phyloP scores from a whole-genome alignment of 305 asterid species.

The Fraxinus albicans region DNA sequence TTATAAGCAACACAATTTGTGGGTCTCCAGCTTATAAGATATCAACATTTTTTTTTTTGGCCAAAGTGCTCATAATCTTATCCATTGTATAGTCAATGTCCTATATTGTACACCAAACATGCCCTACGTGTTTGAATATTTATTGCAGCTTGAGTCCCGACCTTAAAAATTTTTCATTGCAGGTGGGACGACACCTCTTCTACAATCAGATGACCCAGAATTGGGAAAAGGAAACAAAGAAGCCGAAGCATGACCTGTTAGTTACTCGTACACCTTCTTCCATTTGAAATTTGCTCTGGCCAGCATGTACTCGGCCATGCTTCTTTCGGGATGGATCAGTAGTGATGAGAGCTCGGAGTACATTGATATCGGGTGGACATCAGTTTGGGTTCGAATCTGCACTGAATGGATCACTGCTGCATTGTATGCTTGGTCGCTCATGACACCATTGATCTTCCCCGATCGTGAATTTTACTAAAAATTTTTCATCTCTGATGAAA shows the following conservation, averaged over 20 bases:
- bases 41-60: no score
- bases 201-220: slow-evolving; percentile 62
- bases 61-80: neutral
- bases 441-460: slow-evolving; percentile 67
- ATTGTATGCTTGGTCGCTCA: slow-evolving; percentile 77
- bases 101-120: neutral
- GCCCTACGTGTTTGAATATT: neutral
- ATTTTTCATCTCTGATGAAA: neutral
- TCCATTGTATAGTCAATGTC: neutral
- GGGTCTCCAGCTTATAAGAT: neutral
- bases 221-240: slow-evolving; percentile 60
- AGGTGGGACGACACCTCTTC: slow-evolving; percentile 70
- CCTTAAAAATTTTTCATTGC: slow-evolving; percentile 1
- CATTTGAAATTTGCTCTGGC: slow-evolving; percentile 91
- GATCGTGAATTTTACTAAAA: slow-evolving; percentile 74
- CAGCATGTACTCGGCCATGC: slow-evolving; percentile 98
- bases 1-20: no score
- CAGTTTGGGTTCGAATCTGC: slow-evolving; percentile 84
- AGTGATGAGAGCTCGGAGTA: slow-evolving; percentile 61
- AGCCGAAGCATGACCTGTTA: slow-evolving; percentile 61
- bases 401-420: slow-evolving; percentile 89
- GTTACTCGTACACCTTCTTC: slow-evolving; percentile 88
- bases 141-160: neutral
- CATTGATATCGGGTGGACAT: slow-evolving; percentile 85
- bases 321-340: slow-evolving; percentile 91